phyloP scores from a whole-genome alignment of 106 monocot genomes.

The Xerophyta viscosa region DNA sequence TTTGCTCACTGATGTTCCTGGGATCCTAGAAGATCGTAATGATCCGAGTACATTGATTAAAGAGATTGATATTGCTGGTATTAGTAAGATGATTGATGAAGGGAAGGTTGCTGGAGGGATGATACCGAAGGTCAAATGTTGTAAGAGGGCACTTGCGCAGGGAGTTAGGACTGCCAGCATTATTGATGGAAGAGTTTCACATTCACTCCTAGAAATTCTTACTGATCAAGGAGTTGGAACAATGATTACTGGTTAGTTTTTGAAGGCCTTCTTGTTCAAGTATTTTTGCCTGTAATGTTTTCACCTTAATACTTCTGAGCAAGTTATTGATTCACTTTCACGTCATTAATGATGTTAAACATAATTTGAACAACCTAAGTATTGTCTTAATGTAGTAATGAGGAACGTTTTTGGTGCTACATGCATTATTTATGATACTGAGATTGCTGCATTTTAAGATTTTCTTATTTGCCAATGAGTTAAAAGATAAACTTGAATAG shows the following conservation, averaged over 20 bases:
- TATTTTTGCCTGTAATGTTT: too few relatives aligned
- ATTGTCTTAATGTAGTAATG: too few relatives aligned
- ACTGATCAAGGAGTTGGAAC: slow-evolving; percentile 92
- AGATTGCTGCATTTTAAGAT: too few relatives aligned
- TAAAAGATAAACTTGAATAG: too few relatives aligned
- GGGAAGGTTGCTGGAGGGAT: slow-evolving; percentile 88
- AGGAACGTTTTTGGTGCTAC: too few relatives aligned
- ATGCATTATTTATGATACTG: too few relatives aligned
- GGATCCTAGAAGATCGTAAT: slow-evolving; percentile 61
- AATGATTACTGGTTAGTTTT: slow-evolving; percentile 76
- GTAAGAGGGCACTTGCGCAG: slow-evolving; percentile 69
- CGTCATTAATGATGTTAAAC: too few relatives aligned
- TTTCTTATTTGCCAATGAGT: too few relatives aligned
- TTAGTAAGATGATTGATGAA: slow-evolving; percentile 66
- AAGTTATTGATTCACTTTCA: too few relatives aligned
- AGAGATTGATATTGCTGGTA: slow-evolving; percentile 60
- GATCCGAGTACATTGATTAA: slow-evolving; percentile 65
- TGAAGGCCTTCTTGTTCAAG: background rate
- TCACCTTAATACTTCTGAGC: too few relatives aligned
- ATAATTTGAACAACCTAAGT: too few relatives aligned
- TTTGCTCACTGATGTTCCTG: slow-evolving; percentile 77
- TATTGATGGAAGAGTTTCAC: slow-evolving; percentile 74
- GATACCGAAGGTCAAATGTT: slow-evolving; percentile 95
- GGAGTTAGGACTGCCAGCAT: slow-evolving; percentile 88
- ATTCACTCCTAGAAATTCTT: slow-evolving; percentile 83